These are phyloP conservation scores for Colletotrichum musae DNA, from an alignment of 2,329 filamentous ascomycete genomes.

Conservation along the genomic window DNA sequence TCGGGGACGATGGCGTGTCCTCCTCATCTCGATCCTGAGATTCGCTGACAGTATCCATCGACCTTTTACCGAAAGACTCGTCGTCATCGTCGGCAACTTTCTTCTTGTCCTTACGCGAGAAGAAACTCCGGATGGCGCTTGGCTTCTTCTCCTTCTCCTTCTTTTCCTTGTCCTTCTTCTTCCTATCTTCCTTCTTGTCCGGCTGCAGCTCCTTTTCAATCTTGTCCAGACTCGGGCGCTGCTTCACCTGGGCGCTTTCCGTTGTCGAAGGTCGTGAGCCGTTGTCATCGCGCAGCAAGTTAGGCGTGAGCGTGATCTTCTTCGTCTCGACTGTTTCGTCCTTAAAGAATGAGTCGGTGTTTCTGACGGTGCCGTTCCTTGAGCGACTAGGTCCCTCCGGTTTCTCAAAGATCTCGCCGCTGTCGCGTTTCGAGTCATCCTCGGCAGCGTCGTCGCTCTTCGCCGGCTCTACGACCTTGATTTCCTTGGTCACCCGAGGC, in stretches of 20 bases:
- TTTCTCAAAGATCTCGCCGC: constrained; percentile 78
- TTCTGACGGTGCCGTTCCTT: constrained; percentile 87
- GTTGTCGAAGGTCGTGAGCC: constrained; percentile 64
- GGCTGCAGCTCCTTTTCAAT: constrained; percentile 70
- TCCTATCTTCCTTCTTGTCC: constrained; percentile 82
- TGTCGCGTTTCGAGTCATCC: constrained; percentile 61
- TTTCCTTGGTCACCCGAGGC: constrained; percentile 60
- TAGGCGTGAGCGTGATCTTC: constrained; percentile 97
- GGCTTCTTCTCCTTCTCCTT: constrained; percentile 79
- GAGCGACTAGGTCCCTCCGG: constrained; percentile 72
- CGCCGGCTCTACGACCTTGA: constrained; percentile 50
- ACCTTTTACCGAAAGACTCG: constrained; percentile 73
- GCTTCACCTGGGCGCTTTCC: constrained; percentile 70
- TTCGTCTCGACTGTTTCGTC: constrained; percentile 96
- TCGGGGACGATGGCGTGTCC: constrained; percentile 60
- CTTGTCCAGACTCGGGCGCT: constrained; percentile 80
- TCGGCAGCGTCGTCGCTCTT: constrained; percentile 51
- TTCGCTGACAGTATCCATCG: constrained; percentile 67
- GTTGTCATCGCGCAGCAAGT: constrained; percentile 87
- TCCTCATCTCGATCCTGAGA: constrained; percentile 61
- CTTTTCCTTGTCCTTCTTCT: constrained; percentile 80
- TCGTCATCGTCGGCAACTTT: constrained; percentile 70
- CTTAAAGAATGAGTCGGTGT: constrained; percentile 97
- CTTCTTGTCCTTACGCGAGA: constrained; percentile 75
- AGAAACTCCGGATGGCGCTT: constrained; percentile 71